Base-by-base conservation (phyloP, 2,329 filamentous ascomycete genomes). In the Lasiodiplodia theobromae region DNA sequence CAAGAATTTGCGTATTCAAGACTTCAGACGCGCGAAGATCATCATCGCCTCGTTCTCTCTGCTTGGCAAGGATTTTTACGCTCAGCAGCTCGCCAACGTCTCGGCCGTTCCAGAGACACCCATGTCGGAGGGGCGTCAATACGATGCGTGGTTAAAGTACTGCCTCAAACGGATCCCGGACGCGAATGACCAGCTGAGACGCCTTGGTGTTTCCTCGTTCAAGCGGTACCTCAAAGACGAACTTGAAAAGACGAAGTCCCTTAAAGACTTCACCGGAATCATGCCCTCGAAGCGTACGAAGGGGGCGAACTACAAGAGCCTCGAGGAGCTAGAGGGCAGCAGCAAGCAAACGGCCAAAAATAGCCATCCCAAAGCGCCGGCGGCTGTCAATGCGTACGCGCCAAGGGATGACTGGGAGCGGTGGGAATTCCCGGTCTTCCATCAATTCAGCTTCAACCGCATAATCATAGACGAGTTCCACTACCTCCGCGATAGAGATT, bases 381-480 rank as follows among this genome's bases (percentile, higher is more conserved):
- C 25, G 47, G 31, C 18, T 37, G 14, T 16, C 2, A 57, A 38
- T 3, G 8, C 23, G 2, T 23, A 34, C 21, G 5, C 56, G 8
- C 14, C 5, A 4, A 56, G 56, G 18, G 31, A 21, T n/a, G 72
- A 76, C 64, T 79, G 78, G 75, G 71, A 71, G 25, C 69, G 71
- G 5, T 73, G 77, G 57, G 68, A 71, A 14, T 70, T 67, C 8
- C 81, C 81, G 1, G 74, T 87, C 0, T 73, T 91, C 0, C 88
- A 91, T 69, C 83, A 88, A 72, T 91, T 91, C 73, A 76, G 79
- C 2, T 91, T 87, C 74, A 86, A 86, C 67, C 82, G 89, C 6
- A 69, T 91, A 0, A 83, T 91, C 2, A 80, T 91, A 1, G 89
- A 92, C 70, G 89, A 92, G 71, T 91, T 87, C 71, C 87, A 88